Conservation (phyloP, 164 flowering plant genomes). For the Warburgia ugandensis region DNA sequence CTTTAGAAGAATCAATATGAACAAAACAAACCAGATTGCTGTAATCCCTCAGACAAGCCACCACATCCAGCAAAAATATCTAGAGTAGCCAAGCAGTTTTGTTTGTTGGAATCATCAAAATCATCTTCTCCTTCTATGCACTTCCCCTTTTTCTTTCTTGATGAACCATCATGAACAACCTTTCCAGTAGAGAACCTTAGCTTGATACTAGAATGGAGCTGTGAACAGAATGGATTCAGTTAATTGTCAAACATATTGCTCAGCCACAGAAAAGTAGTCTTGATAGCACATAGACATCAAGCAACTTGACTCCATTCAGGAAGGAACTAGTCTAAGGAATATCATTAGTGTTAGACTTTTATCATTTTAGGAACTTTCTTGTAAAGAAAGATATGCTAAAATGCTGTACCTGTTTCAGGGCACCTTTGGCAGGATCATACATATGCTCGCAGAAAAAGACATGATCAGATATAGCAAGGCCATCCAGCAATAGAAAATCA, state of each 20-base stretch:
- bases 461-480: constrained; percentile 52
- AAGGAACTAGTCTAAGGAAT: too few relatives aligned
- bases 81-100: constrained; percentile 55
- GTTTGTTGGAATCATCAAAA: constrained; percentile 10
- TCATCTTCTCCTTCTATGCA: constrained; percentile 52
- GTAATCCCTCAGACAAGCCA: constrained; percentile 86
- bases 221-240: constrained; percentile 10
- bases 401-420: constrained; percentile 64
- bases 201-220: constrained; percentile 60
- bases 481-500: constrained; percentile 41
- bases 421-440: constrained; percentile 72
- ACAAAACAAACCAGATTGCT: constrained; percentile 46
- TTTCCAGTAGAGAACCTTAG: constrained; percentile 30
- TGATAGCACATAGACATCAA: neutral
- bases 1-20: neutral
- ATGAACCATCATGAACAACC: constrained; percentile 26
- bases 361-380: too few relatives aligned
- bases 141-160: constrained; percentile 78
- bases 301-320: neutral
- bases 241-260: neutral
- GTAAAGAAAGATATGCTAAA: neutral
- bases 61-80: constrained; percentile 99
- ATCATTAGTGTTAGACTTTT: too few relatives aligned
- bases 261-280: neutral
- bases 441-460: constrained; percentile 74